Evolutionary conservation across 352 stramenopile genomes (phyloP).

Genomic region (Halophytophthora batemanensis): DNA sequence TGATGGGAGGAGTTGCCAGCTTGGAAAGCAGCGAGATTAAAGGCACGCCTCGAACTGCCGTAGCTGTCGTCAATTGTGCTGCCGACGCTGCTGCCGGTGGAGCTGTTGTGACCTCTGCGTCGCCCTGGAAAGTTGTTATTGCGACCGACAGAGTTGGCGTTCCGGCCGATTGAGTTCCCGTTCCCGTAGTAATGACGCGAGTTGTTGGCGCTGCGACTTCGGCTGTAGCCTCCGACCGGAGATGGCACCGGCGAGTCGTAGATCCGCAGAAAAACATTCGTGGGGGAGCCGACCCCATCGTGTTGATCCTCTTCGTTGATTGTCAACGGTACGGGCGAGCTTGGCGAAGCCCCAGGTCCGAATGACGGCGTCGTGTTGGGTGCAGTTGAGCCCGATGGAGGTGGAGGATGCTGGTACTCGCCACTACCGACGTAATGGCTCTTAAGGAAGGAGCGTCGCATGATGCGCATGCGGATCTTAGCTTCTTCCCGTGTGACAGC

Average conservation of each 20-base stretch:
- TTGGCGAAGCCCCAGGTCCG: constrained; percentile 1
- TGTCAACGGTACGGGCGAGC: constrained; percentile 1
- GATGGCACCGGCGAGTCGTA: constrained; percentile 60
- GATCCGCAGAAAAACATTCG: constrained; percentile 61
- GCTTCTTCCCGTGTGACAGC: constrained; percentile 40
- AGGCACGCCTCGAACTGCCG: constrained; percentile 24
- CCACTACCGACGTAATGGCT: constrained; percentile 56
- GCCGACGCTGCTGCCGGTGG: constrained; percentile 16
- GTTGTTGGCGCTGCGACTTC: constrained; percentile 10
- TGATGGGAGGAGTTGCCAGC: constrained; percentile 12
- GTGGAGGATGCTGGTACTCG: constrained; percentile 8
- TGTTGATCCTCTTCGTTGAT: too few species aligned
- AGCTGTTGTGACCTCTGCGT: constrained; percentile 16
- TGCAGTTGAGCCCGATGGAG: too few species aligned
- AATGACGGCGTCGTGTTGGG: constrained; percentile 14
- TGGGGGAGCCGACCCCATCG: constrained; percentile 28
- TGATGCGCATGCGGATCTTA: constrained; percentile 69
- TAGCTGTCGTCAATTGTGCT: constrained; percentile 28
- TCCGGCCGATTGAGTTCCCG: constrained; percentile 15
- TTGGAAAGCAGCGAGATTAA: constrained; percentile 63
- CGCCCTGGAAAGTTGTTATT: constrained; percentile 9
- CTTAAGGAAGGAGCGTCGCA: constrained; percentile 65
- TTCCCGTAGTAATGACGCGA: constrained; percentile 12
- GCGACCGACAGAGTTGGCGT: constrained; percentile 12
- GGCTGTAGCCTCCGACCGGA: constrained; percentile 4